These are phyloP conservation scores for Stachybotrys chlorohalonatus DNA, from an alignment of 2,329 filamentous ascomycete species.

Conservation along the genomic window DNA sequence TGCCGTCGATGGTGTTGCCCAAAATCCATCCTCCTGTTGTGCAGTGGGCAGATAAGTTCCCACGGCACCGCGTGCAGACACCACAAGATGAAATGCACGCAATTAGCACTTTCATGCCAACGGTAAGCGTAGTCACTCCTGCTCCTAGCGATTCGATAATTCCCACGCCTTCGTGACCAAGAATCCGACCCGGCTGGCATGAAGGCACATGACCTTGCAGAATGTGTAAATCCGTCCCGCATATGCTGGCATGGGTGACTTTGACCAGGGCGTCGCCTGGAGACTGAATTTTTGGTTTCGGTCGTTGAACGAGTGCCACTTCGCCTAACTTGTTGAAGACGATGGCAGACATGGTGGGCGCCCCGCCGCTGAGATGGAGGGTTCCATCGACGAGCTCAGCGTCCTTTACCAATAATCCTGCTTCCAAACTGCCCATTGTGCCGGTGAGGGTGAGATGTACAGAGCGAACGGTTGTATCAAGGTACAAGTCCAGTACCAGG, in stretches of 20 bases:
- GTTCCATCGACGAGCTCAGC: background rate
- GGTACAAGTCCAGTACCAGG: too few species aligned
- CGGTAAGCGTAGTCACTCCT: conserved; percentile 34
- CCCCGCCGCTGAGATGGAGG: background rate
- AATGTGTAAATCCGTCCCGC: conserved; percentile 48
- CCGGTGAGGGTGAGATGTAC: too few species aligned
- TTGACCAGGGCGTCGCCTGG: conserved; percentile 41
- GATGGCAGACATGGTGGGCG: conserved; percentile 34
- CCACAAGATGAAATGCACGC: conserved; percentile 42
- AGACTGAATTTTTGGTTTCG: conserved; percentile 28
- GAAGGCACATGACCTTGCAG: conserved; percentile 42
- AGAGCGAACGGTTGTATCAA: too few species aligned
- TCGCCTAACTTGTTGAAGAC: conserved; percentile 26
- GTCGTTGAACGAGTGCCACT: conserved; percentile 29
- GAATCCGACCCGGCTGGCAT: conserved; percentile 31
- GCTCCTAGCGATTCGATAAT: conserved; percentile 33
- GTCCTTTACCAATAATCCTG: too few species aligned
- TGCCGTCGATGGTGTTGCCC: conserved; percentile 43
- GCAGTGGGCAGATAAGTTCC: conserved; percentile 43
- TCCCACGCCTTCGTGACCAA: conserved; percentile 47
- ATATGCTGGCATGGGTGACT: conserved; percentile 39
- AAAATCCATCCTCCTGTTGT: conserved; percentile 44
- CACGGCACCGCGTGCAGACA: conserved; percentile 39
- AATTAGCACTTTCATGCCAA: conserved; percentile 43
- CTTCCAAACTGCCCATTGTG: background rate